phyloP scores from a whole-genome alignment of 2,329 filamentous ascomycete genomes.

The Rutstroemia sp. region DNA sequence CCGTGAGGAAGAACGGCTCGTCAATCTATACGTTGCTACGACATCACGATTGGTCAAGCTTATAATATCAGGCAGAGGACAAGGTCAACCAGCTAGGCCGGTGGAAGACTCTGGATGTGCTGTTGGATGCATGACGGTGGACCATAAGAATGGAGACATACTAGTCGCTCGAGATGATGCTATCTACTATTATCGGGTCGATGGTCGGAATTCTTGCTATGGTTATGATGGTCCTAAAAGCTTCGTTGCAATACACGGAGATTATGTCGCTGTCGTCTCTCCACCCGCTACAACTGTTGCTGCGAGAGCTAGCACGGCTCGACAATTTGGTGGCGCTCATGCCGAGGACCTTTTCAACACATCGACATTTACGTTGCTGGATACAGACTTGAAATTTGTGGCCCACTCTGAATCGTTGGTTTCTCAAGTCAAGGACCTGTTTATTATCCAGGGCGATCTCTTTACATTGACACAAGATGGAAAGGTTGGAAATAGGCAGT shows the following conservation, averaged over 20 bases:
- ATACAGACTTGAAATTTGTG: constrained; percentile 83
- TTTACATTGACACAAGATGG: constrained; percentile 89
- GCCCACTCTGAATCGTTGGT: constrained; percentile 82
- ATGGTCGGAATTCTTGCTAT: constrained; percentile 79
- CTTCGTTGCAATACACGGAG: constrained; percentile 67
- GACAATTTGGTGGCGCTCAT: constrained; percentile 65
- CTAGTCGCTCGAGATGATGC: constrained; percentile 93
- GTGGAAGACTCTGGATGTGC: constrained; percentile 86
- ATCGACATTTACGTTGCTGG: constrained; percentile 83
- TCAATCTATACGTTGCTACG: constrained; percentile 85
- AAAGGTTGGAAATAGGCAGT: constrained; percentile 52
- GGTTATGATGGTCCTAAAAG: constrained; percentile 90
- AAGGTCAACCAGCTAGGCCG: constrained; percentile 80
- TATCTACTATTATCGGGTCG: constrained; percentile 83
- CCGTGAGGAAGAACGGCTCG: constrained; percentile 48
- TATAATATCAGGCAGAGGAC: constrained; percentile 78
- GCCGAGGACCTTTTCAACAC: constrained; percentile 78
- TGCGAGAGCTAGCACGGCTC: constrained; percentile 45
- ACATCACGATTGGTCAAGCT: constrained; percentile 82
- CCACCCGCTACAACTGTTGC: constrained; percentile 51
- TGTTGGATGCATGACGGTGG: constrained; percentile 90
- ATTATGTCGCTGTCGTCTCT: constrained; percentile 83
- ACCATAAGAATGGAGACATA: constrained; percentile 72
- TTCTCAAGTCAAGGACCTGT: constrained; percentile 70
- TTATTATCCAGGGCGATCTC: constrained; percentile 84